Evolutionary conservation across 192 early-diverging fungal genomes (phyloP).

Genomic region (Coemansia sp.): DNA sequence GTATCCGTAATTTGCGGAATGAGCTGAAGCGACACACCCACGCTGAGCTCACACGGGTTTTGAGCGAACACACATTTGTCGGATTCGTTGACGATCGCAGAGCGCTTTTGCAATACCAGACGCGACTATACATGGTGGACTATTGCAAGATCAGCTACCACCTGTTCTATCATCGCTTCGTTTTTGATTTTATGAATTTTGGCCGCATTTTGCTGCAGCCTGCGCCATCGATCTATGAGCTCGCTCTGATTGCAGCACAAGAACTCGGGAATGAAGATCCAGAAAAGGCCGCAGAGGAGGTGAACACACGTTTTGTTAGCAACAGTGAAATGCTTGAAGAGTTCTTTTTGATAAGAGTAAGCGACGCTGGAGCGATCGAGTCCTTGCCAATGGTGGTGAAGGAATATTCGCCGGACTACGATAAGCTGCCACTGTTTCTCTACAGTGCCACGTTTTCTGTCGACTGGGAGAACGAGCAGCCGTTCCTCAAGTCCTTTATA

Average conservation of each 20-base stretch:
- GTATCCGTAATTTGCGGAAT: constrained; percentile 74
- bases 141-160: constrained; percentile 76
- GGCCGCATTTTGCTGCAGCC: constrained; percentile 68
- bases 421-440: constrained; percentile 84
- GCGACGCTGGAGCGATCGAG: constrained; percentile 61
- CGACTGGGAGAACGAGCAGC: constrained; percentile 81
- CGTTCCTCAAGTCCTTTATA: constrained; percentile 77
- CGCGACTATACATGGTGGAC: constrained; percentile 82
- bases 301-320: constrained; percentile 22
- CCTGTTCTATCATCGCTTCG: constrained; percentile 84
- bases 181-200: constrained; percentile 87
- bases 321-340: constrained; percentile 82
- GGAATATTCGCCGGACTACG: constrained; percentile 79
- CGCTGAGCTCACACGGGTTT: constrained; percentile 71
- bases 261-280: constrained; percentile 29
- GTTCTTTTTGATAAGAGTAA: constrained; percentile 81
- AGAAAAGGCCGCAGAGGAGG: constrained; percentile 22
- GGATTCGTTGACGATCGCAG: constrained; percentile 79
- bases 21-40: constrained; percentile 58
- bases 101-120: constrained; percentile 85
- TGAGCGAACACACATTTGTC: constrained; percentile 84
- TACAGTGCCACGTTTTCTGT: constrained; percentile 78
- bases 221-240: constrained; percentile 66
- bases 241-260: constrained; percentile 63
- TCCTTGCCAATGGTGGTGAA: constrained; percentile 79